Conservation (phyloP, 371 early-diverging fungal genomes). For the Sporodiniella umbellata region DNA sequence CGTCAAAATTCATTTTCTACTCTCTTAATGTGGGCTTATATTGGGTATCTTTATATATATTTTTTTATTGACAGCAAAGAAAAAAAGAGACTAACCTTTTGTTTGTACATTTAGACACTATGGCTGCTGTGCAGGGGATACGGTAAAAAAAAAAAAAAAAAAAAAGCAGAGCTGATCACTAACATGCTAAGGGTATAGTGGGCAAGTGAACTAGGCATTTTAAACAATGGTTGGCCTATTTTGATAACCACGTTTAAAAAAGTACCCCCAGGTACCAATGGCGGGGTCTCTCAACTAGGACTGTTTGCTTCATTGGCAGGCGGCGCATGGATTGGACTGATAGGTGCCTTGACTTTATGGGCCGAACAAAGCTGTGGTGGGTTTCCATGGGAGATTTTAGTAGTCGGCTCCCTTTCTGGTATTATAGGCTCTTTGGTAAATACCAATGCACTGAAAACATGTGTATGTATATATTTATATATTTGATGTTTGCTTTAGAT, state of each 20-base stretch:
- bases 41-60: too few species aligned
- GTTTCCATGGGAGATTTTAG: conserved; percentile 31
- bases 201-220: conserved; percentile 85
- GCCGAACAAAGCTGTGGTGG: conserved; percentile 45
- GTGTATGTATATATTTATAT: background rate
- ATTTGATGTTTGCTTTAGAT: conserved; percentile 33
- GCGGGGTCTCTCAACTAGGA: conserved; percentile 70
- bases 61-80: too few species aligned
- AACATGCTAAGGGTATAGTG: too few species aligned
- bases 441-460: background rate
- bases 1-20: conserved; percentile 29
- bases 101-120: too few species aligned
- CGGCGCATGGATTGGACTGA: conserved; percentile 69
- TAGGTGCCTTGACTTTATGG: conserved; percentile 52
- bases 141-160: conserved; percentile 40
- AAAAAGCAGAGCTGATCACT: background rate
- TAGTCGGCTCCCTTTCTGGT: conserved; percentile 61
- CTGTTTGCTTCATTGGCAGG: conserved; percentile 69
- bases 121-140: conserved; percentile 85
- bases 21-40: conserved; percentile 49
- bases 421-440: conserved; percentile 72
- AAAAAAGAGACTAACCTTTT: too few species aligned
- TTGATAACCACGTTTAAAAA: conserved; percentile 67
- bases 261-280: conserved; percentile 91
- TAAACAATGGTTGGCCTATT: conserved; percentile 68